A percentile compares a stretch with the other conserved stretches of the same genome.
Conservation (phyloP, 768 basidiomycete genomes). For the Pulveroboletus sp. region DNA sequence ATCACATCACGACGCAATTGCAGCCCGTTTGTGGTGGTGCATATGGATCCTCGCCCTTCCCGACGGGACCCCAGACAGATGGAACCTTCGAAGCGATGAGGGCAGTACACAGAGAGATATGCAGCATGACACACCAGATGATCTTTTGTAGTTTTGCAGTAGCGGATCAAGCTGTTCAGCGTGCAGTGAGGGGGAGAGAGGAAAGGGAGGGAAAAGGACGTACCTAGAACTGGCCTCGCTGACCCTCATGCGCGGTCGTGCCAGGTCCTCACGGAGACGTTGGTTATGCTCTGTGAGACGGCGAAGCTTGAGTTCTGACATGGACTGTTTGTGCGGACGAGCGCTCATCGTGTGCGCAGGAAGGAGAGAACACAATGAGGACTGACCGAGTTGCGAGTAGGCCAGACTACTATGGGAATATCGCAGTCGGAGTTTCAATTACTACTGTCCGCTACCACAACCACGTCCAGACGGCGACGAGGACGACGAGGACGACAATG, state of each 20-base stretch:
- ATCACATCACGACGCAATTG: conserved; percentile 69
- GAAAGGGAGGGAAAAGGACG: neutral
- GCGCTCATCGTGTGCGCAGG: conserved; percentile 50
- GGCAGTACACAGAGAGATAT: too few species aligned
- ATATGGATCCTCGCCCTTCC: conserved; percentile 89
- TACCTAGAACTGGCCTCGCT: conserved; percentile 89
- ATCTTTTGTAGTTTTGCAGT: conserved; percentile 92
- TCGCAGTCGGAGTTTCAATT: conserved; percentile 19
- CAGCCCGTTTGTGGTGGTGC: conserved; percentile 75
- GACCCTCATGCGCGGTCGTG: conserved; percentile 82
- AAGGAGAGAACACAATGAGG: neutral
- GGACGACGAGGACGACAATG: neutral
- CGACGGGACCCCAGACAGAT: conserved; percentile 90
- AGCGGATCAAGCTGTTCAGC: conserved; percentile 73
- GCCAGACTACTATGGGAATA: conserved; percentile 6
- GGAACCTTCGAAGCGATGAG: conserved; percentile 54
- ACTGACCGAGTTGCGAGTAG: conserved; percentile 4
- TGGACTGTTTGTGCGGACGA: conserved; percentile 86
- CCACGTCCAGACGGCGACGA: neutral
- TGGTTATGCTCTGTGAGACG: conserved; percentile 92
- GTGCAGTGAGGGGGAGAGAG: neutral
- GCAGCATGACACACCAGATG: conserved; percentile 57
- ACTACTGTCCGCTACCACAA: conserved; percentile 2
- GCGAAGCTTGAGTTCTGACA: conserved; percentile 96
- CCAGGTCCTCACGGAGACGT: conserved; percentile 83